A percentile compares a stretch with the other conserved stretches of the same genome.
These are phyloP conservation scores for Monilinia vaccinii-corymbosi DNA, from an alignment of 2,329 filamentous ascomycete genomes.

Conservation along the genomic window DNA sequence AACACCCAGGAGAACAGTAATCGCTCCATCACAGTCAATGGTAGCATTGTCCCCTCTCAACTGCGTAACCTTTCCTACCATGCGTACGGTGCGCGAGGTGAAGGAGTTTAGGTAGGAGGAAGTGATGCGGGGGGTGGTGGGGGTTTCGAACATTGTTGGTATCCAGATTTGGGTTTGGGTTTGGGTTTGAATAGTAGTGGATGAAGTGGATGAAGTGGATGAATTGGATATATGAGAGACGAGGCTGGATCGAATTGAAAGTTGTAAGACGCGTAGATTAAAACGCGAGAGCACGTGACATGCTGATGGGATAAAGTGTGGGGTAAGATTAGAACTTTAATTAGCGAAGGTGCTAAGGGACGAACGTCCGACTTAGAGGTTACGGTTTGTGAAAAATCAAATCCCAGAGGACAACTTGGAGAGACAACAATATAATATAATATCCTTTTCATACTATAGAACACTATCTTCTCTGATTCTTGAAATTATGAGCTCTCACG, in stretches of 20 bases:
- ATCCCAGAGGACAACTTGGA: background rate
- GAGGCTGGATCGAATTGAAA: background rate
- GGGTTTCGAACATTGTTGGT: slow-evolving; percentile 6
- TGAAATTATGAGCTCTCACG: background rate
- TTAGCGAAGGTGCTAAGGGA: background rate
- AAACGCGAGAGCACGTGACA: background rate
- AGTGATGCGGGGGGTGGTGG: slow-evolving; percentile 70
- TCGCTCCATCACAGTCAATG: slow-evolving; percentile 69
- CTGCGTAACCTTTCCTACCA: slow-evolving; percentile 77
- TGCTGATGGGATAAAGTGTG: background rate
- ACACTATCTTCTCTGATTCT: background rate
- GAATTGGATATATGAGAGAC: too few species aligned
- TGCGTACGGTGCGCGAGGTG: slow-evolving; percentile 64
- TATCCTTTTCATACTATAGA: too few species aligned
- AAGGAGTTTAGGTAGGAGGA: slow-evolving; percentile 71
- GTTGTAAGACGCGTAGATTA: background rate
- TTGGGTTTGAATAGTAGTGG: background rate
- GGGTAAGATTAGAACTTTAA: background rate
- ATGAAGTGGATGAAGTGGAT: background rate
- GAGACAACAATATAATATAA: background rate
- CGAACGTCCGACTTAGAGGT: background rate
- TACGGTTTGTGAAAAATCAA: background rate
- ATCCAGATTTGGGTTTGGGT: background rate
- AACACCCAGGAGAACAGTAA: slow-evolving; percentile 65
- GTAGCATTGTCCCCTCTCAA: slow-evolving; percentile 72